These are phyloP conservation scores for Physocladia obscura DNA, from an alignment of 192 early-diverging fungal genomes.

Conservation along the genomic window DNA sequence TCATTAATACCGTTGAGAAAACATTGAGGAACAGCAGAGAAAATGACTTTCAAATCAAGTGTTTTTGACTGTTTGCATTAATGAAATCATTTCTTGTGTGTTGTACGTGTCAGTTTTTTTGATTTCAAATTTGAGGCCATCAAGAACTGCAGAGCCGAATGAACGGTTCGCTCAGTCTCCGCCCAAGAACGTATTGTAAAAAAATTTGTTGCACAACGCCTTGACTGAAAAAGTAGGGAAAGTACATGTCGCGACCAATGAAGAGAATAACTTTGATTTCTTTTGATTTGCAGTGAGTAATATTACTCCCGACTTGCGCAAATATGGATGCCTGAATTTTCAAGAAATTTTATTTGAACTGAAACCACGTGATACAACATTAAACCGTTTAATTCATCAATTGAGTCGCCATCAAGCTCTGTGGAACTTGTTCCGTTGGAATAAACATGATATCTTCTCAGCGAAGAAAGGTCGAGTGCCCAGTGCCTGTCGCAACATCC, in stretches of 20 bases:
- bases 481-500: background rate
- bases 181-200: background rate
- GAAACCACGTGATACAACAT: background rate
- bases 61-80: background rate
- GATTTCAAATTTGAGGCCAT: constrained; percentile 13
- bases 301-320: background rate
- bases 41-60: background rate
- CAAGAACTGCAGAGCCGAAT: background rate
- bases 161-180: background rate
- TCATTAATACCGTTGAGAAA: background rate
- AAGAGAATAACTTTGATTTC: background rate
- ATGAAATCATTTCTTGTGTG: background rate
- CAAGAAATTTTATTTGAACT: background rate
- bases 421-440: background rate
- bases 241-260: background rate
- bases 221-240: background rate
- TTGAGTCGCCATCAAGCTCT: background rate
- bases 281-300: background rate
- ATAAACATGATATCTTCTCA: background rate
- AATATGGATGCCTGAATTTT: background rate
- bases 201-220: background rate
- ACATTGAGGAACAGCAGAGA: background rate
- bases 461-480: background rate
- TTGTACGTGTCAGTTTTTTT: background rate
- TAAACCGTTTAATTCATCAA: background rate